phyloP scores from a whole-genome alignment of 2,329 filamentous ascomycete species.

The Ascosphaera pollenicola region DNA sequence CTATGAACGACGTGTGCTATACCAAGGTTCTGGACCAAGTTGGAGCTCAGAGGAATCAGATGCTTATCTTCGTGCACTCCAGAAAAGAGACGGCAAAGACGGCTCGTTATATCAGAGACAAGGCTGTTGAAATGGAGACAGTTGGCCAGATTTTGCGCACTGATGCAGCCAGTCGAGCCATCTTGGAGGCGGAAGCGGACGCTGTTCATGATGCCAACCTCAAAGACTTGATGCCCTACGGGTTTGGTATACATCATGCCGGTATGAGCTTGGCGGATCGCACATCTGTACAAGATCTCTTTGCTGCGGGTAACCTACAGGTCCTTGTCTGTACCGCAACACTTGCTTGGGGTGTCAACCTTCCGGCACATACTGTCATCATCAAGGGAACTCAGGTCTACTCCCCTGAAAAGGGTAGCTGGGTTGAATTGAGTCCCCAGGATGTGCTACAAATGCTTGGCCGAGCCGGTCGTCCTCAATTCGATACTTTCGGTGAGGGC shows the following conservation, averaged over 20 bases:
- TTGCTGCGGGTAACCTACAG: conserved; percentile 74
- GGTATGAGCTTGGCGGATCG: conserved; percentile 93
- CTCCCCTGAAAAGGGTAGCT: conserved; percentile 94
- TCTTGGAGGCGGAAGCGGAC: conserved; percentile 65
- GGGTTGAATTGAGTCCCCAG: conserved; percentile 93
- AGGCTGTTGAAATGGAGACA: conserved; percentile 88
- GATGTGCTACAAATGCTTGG: conserved; percentile 98
- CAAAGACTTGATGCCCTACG: conserved; percentile 86
- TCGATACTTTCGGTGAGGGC: conserved; percentile 91
- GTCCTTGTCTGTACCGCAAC: conserved; percentile 95
- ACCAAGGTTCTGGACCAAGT: conserved; percentile 95
- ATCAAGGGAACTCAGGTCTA: conserved; percentile 98
- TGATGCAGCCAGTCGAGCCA: conserved; percentile 77
- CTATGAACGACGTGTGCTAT: conserved; percentile 98
- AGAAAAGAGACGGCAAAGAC: conserved; percentile 97
- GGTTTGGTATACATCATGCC: conserved; percentile 95
- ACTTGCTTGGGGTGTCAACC: conserved; percentile 96
- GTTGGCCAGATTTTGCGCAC: conserved; percentile 89
- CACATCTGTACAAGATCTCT: conserved; percentile 85
- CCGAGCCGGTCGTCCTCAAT: conserved; percentile 87
- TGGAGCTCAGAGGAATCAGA: conserved; percentile 79
- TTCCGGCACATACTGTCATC: conserved; percentile 93
- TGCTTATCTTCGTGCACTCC: conserved; percentile 98
- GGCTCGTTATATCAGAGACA: conserved; percentile 85
- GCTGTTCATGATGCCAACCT: conserved; percentile 66